Evolutionary conservation across 208 protist species (phyloP), one percentile per base, ranked within the genome.

Genomic region (Trypanosoma mega): DNA sequence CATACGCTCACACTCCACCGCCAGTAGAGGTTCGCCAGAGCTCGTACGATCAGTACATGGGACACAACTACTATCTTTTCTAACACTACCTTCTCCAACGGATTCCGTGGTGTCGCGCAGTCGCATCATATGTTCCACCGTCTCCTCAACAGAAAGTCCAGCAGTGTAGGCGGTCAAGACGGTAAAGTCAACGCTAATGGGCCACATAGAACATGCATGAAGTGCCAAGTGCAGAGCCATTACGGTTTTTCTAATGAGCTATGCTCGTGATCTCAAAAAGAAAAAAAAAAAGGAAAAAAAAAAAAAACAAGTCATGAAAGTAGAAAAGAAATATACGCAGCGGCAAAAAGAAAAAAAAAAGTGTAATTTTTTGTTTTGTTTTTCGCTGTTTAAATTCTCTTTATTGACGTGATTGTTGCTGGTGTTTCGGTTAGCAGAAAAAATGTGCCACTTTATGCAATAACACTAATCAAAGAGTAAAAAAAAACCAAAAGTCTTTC

Each of bases 61-160:
- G n/a, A n/a, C n/a, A n/a, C n/a, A n/a, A n/a, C n/a, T n/a, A n/a
- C n/a, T n/a, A 31, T 50, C 9, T 14, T 30, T 14, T 50, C 12
- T 50, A 14, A 6, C 23, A 6, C 14, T 50, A 11, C 45, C 6
- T 14, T 14, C 23, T 6, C 45, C 9, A 50, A 7, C 4, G 49
- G 23, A 51, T 29, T 54, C 55, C 52, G 26, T 52, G 9, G 37
- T 16, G 20, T 21, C n/a, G 27, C 56, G 43, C 66, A 64, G n/a
- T 27, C 55, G 47, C 65, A 82, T 68, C 16, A 89, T 68, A 20
- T 79, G 59, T 53, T 87, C 74, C 8, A 90, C 79, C 12, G 76
- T 71, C 54, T 93, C 83, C n/a, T 92, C 85, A 0, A 77, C 71
- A 0, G 85, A 80, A 71, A 74, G 80, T 24, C 89, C 86, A 1